These are phyloP conservation scores for Trypanosomatidae sp. DNA, from an alignment of 208 protist genomes.

Conservation along the genomic window DNA sequence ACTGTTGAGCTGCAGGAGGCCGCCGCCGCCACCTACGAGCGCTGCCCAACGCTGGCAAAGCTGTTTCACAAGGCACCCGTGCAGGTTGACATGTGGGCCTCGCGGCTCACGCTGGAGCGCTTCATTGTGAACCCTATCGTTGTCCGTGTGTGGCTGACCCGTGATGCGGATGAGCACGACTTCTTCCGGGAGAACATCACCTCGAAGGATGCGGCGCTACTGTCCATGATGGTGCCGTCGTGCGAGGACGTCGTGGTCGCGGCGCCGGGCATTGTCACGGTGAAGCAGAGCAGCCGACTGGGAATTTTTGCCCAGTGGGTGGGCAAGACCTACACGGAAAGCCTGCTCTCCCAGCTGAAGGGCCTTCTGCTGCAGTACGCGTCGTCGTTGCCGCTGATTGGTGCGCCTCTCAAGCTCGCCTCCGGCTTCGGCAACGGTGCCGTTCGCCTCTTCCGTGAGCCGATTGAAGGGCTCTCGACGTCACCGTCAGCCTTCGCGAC, in stretches of 20 bases:
- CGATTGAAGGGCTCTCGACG: conserved; percentile 69
- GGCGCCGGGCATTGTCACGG: conserved; percentile 68
- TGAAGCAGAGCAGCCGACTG: conserved; percentile 53
- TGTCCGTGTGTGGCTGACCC: conserved; percentile 80
- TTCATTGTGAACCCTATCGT: conserved; percentile 88
- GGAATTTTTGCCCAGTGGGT: conserved; percentile 76
- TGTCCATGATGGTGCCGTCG: conserved; percentile 82
- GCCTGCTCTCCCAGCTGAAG: conserved; percentile 57
- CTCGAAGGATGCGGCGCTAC: conserved; percentile 64
- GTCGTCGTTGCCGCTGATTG: conserved; percentile 83
- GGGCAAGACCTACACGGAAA: conserved; percentile 67
- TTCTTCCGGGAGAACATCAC: conserved; percentile 80
- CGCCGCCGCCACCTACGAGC: conserved; percentile 23
- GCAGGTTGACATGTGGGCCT: conserved; percentile 60
- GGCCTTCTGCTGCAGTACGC: conserved; percentile 88
- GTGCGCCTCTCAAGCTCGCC: conserved; percentile 78
- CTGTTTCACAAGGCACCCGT: conserved; percentile 55
- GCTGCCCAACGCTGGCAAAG: conserved; percentile 35
- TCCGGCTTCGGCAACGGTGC: conserved; percentile 76
- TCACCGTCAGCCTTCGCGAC: conserved; percentile 74
- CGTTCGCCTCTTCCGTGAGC: conserved; percentile 83
- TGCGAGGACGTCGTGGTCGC: conserved; percentile 79
- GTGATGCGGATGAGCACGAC: conserved; percentile 70
- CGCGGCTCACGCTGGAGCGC: conserved; percentile 70
- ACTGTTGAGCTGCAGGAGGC: conserved; percentile 19